Evolutionary conservation across 129 eudicot species (phyloP).

Genomic region (Pseudognaphalium luteoalbum): DNA sequence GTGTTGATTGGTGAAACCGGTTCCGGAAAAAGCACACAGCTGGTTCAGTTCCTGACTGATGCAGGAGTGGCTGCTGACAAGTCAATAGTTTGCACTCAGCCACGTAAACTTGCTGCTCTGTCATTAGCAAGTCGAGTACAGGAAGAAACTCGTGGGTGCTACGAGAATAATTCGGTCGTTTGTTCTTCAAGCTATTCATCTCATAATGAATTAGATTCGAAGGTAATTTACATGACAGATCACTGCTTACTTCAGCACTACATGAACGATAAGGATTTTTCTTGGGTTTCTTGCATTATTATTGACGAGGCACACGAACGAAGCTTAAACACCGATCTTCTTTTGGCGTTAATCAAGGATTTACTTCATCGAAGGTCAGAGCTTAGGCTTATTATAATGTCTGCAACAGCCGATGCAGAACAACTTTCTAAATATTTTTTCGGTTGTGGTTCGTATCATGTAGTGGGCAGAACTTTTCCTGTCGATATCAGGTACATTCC

Average conservation of each 20-base stretch:
- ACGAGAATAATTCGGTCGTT: constrained; percentile 37
- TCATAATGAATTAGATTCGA: constrained; percentile 38
- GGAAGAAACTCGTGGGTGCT: constrained; percentile 76
- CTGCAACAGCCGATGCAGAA: constrained; percentile 88
- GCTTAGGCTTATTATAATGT: constrained; percentile 85
- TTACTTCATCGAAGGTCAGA: constrained; percentile 57
- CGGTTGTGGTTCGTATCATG: constrained; percentile 62
- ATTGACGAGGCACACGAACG: constrained; percentile 99
- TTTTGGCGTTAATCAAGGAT: constrained; percentile 70
- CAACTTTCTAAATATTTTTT: constrained; percentile 72
- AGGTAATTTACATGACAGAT: constrained; percentile 75
- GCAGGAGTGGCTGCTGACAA: constrained; percentile 60
- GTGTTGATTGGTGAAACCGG: constrained; percentile 94
- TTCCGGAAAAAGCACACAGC: constrained; percentile 95
- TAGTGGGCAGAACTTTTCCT: constrained; percentile 80
- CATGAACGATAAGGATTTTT: constrained; percentile 62
- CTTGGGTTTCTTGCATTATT: constrained; percentile 75
- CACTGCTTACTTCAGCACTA: constrained; percentile 90
- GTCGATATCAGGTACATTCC: constrained; percentile 77
- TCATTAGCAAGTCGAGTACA: constrained; percentile 73
- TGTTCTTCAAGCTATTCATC: constrained; percentile 62
- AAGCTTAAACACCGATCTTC: constrained; percentile 88
- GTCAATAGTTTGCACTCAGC: constrained; percentile 89
- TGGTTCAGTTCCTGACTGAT: constrained; percentile 93
- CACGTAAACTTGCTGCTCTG: constrained; percentile 89